Conservation (phyloP, 2,329 filamentous ascomycete species). For the Falciphora oryzae region DNA sequence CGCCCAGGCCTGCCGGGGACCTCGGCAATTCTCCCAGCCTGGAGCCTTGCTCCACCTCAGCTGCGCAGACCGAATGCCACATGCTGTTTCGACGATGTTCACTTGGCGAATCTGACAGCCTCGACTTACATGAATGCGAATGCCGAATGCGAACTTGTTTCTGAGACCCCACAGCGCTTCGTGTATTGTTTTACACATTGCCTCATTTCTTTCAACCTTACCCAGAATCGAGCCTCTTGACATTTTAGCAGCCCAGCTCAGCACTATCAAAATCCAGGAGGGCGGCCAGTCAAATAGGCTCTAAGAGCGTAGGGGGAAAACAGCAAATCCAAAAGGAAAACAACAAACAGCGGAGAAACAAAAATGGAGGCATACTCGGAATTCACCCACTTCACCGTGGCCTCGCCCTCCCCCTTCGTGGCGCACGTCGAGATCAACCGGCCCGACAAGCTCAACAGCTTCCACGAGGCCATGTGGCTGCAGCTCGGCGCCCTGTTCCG, state of each 20-base stretch:
- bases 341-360: background rate
- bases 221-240: too few species aligned
- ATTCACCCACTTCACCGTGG: slow-evolving; percentile 27
- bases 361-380: slow-evolving; percentile 1
- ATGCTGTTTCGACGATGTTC: background rate
- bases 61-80: background rate
- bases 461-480: slow-evolving; percentile 78
- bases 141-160: background rate
- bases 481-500: slow-evolving; percentile 70
- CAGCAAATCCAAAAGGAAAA: background rate
- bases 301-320: too few species aligned
- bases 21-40: background rate
- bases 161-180: background rate
- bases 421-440: slow-evolving; percentile 92
- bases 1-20: background rate
- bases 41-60: background rate
- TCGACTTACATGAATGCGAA: background rate
- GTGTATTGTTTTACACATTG: background rate
- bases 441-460: slow-evolving; percentile 81
- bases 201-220: background rate
- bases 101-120: background rate
- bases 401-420: slow-evolving; percentile 65
- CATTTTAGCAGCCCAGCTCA: too few species aligned
- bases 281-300: too few species aligned
- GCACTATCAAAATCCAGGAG: too few species aligned